Percentiles rank a stretch among this genome's conserved stretches.
phyloP scores from a whole-genome alignment of 768 basidiomycete species.

The Boletus vermiculosoides region DNA sequence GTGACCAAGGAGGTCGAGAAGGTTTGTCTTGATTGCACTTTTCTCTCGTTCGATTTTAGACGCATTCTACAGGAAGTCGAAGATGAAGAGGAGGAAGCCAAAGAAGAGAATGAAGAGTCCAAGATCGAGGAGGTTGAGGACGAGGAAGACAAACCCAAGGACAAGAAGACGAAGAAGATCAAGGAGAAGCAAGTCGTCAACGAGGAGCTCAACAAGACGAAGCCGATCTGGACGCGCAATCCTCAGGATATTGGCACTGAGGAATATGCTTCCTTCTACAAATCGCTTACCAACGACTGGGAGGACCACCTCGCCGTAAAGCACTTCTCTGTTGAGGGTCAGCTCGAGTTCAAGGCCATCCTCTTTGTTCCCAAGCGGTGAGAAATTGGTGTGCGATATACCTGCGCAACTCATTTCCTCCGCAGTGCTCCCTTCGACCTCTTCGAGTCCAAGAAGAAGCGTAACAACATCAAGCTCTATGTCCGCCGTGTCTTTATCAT shows the following conservation, averaged over 20 bases:
- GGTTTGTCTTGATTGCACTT: slow-evolving; percentile 47
- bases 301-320: slow-evolving; percentile 99
- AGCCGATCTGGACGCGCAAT: slow-evolving; percentile 99
- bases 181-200: slow-evolving; percentile 85
- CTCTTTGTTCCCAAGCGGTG: slow-evolving; percentile 96
- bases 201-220: slow-evolving; percentile 99
- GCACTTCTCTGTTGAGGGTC: slow-evolving; percentile 99
- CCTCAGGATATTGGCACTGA: slow-evolving; percentile 90
- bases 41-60: neutral
- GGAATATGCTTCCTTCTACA: slow-evolving; percentile 97
- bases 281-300: slow-evolving; percentile 99
- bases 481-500: slow-evolving; percentile 99
- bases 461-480: slow-evolving; percentile 99
- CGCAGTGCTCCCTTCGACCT: slow-evolving; percentile 94
- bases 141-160: slow-evolving; percentile 79
- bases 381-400: slow-evolving; percentile 21
- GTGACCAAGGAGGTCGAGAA: slow-evolving; percentile 99
- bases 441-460: slow-evolving; percentile 99
- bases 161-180: slow-evolving; percentile 92
- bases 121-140: slow-evolving; percentile 85
- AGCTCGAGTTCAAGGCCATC: slow-evolving; percentile 99
- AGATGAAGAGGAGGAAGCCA: slow-evolving; percentile 72
- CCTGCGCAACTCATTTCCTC: slow-evolving; percentile 1
- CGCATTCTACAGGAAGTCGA: slow-evolving; percentile 67
- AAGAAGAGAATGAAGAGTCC: slow-evolving; percentile 71